These are phyloP conservation scores for Gynochthodes officinalis DNA, from an alignment of 257 asterid species.

Conservation along the genomic window DNA sequence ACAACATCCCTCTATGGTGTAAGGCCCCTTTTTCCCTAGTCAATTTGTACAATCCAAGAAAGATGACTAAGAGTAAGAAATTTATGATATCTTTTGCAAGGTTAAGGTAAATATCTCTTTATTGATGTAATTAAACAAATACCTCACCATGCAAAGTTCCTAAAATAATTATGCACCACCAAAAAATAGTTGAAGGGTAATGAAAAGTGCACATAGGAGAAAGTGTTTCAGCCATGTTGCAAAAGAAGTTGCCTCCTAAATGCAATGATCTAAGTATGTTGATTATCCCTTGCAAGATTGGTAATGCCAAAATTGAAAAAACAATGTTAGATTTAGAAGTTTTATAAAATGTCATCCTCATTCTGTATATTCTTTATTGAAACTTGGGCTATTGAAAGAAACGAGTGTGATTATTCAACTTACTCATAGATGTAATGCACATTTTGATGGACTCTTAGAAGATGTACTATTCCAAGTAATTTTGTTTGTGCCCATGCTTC, in stretches of 20 bases:
- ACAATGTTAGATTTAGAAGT: no score
- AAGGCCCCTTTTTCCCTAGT: not conserved
- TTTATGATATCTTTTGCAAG: not conserved
- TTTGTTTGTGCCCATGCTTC: no score
- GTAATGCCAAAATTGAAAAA: no score
- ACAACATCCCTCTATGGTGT: no score
- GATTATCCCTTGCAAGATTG: no score
- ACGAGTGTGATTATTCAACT: not conserved
- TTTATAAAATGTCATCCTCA: no score
- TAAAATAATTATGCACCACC: not conserved
- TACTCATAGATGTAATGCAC: not conserved
- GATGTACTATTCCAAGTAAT: not conserved
- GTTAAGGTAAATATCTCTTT: not conserved
- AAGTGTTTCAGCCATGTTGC: not conserved
- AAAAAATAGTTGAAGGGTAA: not conserved
- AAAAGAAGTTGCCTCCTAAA: no score
- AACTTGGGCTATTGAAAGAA: not conserved
- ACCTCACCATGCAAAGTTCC: not conserved
- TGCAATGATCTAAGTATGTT: no score
- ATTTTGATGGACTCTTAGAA: no score
- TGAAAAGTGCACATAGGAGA: not conserved
- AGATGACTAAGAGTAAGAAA: not conserved
- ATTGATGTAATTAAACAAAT: no score
- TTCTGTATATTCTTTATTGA: no score
- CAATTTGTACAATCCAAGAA: not conserved